Evolutionary conservation across 2,329 filamentous ascomycete genomes (phyloP).

Genomic region (Dryadomyces quercivorus): DNA sequence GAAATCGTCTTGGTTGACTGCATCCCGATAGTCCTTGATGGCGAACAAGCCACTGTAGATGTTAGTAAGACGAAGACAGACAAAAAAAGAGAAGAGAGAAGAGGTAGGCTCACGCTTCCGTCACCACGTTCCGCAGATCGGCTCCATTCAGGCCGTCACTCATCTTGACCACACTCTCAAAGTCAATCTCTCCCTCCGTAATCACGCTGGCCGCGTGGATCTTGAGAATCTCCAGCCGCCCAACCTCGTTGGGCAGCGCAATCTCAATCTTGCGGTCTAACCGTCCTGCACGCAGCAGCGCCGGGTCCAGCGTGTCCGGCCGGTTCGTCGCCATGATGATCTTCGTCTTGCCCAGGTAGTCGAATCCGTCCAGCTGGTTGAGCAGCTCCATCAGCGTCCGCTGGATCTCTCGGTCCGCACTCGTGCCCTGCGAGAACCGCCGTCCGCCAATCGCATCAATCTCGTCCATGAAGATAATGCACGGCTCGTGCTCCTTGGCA

Average conservation of each 20-base stretch:
- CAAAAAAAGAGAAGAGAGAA: too few species aligned
- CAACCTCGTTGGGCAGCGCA: slow-evolving; percentile 90
- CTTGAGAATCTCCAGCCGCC: slow-evolving; percentile 92
- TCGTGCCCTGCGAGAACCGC: slow-evolving; percentile 93
- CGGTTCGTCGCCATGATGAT: slow-evolving; percentile 99
- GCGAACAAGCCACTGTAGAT: slow-evolving; percentile 84
- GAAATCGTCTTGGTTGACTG: slow-evolving; percentile 97
- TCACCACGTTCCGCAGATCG: slow-evolving; percentile 94
- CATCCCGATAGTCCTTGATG: slow-evolving; percentile 95
- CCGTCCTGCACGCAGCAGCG: slow-evolving; percentile 80
- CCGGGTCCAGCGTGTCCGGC: slow-evolving; percentile 90
- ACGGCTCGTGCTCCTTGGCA: slow-evolving; percentile 97
- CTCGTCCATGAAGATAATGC: slow-evolving; percentile 99
- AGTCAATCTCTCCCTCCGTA: slow-evolving; percentile 91
- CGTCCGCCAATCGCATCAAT: slow-evolving; percentile 97
- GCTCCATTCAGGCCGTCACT: slow-evolving; percentile 96
- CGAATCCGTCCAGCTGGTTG: slow-evolving; percentile 97
- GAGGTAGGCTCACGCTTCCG: slow-evolving; percentile 78
- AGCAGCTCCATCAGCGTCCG: slow-evolving; percentile 96
- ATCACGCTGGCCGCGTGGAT: slow-evolving; percentile 83
- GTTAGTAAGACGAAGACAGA: too few species aligned
- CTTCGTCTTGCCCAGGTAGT: slow-evolving; percentile 98
- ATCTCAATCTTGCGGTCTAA: slow-evolving; percentile 98
- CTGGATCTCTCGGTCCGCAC: slow-evolving; percentile 95
- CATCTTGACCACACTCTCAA: slow-evolving; percentile 99